phyloP scores from a whole-genome alignment of 202 grass and related monocot species.

The Carex sylvatica region DNA sequence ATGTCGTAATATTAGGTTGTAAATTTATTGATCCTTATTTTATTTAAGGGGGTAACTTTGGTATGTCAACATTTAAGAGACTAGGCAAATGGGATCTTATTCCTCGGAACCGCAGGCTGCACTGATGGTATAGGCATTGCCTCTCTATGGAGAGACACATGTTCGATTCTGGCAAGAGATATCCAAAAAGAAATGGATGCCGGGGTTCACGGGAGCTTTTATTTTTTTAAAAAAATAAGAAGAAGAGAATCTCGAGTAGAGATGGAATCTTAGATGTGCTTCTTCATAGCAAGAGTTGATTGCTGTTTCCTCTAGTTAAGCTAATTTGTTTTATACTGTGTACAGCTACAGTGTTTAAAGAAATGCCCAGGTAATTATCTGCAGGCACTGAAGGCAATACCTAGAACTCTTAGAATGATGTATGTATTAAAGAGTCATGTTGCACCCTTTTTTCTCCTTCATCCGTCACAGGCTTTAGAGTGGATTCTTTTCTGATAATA shows the following conservation, averaged over 20 bases:
- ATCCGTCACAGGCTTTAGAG: conserved; percentile 2
- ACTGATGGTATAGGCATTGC: no score
- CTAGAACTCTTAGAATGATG: conserved; percentile 98
- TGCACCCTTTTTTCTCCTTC: conserved; percentile 13
- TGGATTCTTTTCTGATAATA: conserved; percentile 8
- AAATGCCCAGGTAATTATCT: conserved; percentile 96
- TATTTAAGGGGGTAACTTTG: background rate
- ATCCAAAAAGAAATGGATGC: no score
- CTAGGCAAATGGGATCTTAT: background rate
- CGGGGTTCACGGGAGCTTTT: no score
- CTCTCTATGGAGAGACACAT: no score
- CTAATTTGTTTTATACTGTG: conserved; percentile 15
- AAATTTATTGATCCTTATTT: conserved; percentile 11
- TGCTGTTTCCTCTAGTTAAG: conserved; percentile 4
- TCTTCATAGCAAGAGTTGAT: background rate
- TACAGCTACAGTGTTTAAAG: conserved; percentile 91
- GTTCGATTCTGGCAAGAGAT: no score
- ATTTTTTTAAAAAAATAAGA: no score
- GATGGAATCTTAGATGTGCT: background rate
- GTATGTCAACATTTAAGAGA: background rate
- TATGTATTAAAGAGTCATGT: conserved; percentile 37
- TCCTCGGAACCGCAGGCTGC: background rate
- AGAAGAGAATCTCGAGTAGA: no score
- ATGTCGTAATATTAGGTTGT: background rate
- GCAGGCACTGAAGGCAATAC: conserved; percentile 91